Evolutionary conservation across 257 asterid genomes (phyloP).

Genomic region (Solanum pinnatisectum): DNA sequence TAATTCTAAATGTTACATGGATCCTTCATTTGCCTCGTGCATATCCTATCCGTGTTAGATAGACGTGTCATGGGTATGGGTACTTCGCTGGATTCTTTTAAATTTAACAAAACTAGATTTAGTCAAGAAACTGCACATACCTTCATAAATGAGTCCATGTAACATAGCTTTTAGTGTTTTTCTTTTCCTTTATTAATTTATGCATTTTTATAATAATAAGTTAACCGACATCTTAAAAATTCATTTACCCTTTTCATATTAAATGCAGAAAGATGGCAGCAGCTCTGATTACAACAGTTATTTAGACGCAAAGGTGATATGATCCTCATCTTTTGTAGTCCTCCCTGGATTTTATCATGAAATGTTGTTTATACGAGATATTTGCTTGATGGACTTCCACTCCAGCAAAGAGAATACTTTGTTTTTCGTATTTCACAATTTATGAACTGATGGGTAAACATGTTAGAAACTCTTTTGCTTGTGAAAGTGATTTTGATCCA

Average conservation of each 20-base stretch:
- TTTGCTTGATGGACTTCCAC: neutral
- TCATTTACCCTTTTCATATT: slow-evolving; percentile 9
- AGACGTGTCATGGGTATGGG: no score
- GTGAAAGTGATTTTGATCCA: neutral
- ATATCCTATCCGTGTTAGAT: no score
- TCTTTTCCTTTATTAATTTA: neutral
- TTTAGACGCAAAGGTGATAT: slow-evolving; percentile 73
- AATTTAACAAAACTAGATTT: no score
- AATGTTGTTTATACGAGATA: neutral
- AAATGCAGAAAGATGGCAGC: slow-evolving; percentile 73
- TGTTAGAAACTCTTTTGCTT: neutral
- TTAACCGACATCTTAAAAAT: neutral
- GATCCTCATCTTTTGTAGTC: neutral
- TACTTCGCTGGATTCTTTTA: no score
- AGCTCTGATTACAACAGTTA: slow-evolving; percentile 67
- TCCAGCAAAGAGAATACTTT: neutral
- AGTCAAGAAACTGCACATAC: no score
- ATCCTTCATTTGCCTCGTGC: no score
- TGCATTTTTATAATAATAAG: neutral
- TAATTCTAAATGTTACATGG: no score
- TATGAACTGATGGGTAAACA: neutral
- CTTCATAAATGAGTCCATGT: no score
- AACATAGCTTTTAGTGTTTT: neutral
- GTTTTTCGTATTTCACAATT: neutral
- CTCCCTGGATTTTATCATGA: neutral